phyloP scores from a whole-genome alignment of 768 basidiomycete genomes.

The Naganishia vaughanmartiniae region DNA sequence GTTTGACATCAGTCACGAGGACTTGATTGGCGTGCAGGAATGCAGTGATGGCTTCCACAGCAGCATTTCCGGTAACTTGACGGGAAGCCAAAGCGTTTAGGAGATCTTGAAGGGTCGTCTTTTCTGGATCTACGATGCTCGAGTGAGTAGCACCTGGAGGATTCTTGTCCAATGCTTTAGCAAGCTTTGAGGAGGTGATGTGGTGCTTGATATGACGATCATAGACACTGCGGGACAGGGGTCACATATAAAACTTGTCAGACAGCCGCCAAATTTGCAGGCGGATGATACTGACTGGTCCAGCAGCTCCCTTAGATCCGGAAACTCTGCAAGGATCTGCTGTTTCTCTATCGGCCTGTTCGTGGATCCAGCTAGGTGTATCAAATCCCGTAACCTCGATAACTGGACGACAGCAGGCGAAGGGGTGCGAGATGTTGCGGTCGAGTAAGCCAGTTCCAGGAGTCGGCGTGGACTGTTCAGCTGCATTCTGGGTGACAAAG shows the following conservation, averaged over 20 bases:
- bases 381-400: constrained; percentile 34
- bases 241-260: not conserved
- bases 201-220: constrained; percentile 38
- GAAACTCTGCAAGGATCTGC: constrained; percentile 41
- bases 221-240: constrained; percentile 32
- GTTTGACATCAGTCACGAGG: not conserved
- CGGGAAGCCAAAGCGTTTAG: constrained; percentile 33
- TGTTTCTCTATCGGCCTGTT: constrained; percentile 41
- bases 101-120: constrained; percentile 22
- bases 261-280: not conserved
- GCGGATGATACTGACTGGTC: constrained; percentile 40
- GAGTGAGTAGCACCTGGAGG: not conserved
- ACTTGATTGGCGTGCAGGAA: constrained; percentile 37
- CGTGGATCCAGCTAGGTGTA: constrained; percentile 34
- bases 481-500: not conserved
- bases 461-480: not conserved
- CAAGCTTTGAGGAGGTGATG: constrained; percentile 35
- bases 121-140: not conserved
- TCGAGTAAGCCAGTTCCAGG: not conserved
- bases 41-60: constrained; percentile 26
- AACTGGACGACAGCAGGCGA: constrained; percentile 31
- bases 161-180: constrained; percentile 11
- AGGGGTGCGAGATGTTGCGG: not conserved
- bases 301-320: constrained; percentile 40
- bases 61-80: constrained; percentile 36